These are phyloP conservation scores for Platanthera zijinensis DNA, from an alignment of 106 monocot species.

Conservation along the genomic window DNA sequence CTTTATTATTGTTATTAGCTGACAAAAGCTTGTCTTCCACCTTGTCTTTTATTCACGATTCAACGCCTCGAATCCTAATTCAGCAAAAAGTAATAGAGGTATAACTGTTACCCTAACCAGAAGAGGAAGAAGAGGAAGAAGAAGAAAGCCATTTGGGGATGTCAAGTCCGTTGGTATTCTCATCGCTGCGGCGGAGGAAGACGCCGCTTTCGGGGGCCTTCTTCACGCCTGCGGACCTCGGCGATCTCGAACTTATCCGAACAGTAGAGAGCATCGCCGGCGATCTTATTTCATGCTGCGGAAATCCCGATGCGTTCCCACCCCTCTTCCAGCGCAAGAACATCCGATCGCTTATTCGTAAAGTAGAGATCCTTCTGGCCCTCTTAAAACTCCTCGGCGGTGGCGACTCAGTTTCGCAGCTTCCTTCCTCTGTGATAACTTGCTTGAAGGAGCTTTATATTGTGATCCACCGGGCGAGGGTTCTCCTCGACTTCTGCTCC, in stretches of 20 bases:
- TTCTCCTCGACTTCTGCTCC: conserved; percentile 67
- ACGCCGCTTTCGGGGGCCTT: conserved; percentile 49
- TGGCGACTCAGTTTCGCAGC: neutral
- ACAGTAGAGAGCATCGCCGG: conserved; percentile 24
- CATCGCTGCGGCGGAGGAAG: conserved; percentile 27
- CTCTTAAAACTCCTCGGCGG: conserved; percentile 44
- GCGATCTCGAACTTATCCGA: conserved; percentile 34
- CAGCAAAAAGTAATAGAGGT: neutral
- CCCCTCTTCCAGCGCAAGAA: conserved; percentile 36
- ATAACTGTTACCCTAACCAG: neutral
- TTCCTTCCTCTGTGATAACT: conserved; percentile 32
- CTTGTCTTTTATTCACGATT: conserved; percentile 1
- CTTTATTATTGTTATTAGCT: neutral
- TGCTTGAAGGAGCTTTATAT: conserved; percentile 87
- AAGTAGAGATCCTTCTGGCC: conserved; percentile 29
- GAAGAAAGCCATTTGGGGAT: conserved; percentile 8
- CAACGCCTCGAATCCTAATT: neutral
- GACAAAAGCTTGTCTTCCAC: neutral
- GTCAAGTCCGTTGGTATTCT: conserved; percentile 27
- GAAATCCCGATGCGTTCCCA: neutral
- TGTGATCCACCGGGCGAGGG: conserved; percentile 43
- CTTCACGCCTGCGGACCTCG: conserved; percentile 50
- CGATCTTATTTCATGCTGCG: conserved; percentile 21
- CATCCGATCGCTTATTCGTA: conserved; percentile 37
- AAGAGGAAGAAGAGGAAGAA: neutral